Conservation (phyloP, 148 eudicot species). For the Rhododendron henanense region DNA sequence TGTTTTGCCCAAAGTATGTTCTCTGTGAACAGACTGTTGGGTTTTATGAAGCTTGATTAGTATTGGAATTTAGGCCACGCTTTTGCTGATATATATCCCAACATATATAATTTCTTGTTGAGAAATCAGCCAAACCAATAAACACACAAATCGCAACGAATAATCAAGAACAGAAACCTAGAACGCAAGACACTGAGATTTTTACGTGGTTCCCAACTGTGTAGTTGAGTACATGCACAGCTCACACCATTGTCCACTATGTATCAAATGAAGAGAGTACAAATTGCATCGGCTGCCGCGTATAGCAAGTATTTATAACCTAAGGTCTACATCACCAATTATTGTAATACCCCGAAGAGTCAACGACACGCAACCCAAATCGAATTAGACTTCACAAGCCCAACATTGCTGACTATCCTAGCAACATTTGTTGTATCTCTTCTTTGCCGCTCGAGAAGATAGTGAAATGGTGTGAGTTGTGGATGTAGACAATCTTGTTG, state of each 20-base stretch:
- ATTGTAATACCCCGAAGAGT: background rate
- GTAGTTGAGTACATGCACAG: background rate
- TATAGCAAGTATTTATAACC: background rate
- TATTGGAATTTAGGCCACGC: background rate
- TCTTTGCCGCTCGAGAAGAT: background rate
- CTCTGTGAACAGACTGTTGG: background rate
- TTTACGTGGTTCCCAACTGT: background rate
- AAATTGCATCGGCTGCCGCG: background rate
- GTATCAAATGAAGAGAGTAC: background rate
- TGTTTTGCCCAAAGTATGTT: background rate
- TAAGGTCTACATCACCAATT: background rate
- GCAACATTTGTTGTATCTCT: background rate
- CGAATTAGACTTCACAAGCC: background rate
- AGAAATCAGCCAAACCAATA: background rate
- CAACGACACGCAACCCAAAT: background rate
- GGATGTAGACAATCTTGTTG: background rate
- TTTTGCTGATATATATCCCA: background rate
- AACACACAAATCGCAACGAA: background rate
- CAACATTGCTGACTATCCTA: background rate
- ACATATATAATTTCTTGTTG: background rate
- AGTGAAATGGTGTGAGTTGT: background rate
- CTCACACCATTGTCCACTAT: background rate
- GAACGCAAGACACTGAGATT: background rate
- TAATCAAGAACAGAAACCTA: background rate
- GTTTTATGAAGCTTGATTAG: background rate